These are phyloP conservation scores for Podaxis mareebaensis DNA, from an alignment of 768 basidiomycete genomes.

Conservation along the genomic window DNA sequence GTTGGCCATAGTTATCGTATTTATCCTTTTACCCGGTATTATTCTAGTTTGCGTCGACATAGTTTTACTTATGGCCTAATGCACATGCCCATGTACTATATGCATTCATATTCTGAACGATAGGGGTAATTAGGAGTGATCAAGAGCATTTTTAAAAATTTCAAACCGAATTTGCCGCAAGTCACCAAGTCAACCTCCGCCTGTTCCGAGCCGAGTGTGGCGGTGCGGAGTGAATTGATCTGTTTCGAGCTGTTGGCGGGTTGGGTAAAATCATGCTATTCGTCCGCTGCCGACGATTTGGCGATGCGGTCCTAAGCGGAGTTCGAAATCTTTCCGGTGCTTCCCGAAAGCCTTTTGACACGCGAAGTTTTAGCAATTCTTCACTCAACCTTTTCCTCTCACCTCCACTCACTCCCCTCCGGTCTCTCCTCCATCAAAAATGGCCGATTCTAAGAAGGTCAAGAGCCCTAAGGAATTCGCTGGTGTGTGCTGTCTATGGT, in stretches of 20 bases:
- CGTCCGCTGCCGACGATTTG: background rate
- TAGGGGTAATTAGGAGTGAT: background rate
- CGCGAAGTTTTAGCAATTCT: slow-evolving; percentile 43
- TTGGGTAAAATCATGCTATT: background rate
- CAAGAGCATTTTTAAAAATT: background rate
- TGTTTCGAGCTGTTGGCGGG: background rate
- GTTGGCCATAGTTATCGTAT: slow-evolving; percentile 19
- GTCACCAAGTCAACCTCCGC: background rate
- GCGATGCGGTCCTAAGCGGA: slow-evolving; percentile 36
- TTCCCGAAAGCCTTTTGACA: slow-evolving; percentile 48
- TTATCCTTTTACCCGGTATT: slow-evolving; percentile 4
- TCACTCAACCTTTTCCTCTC: slow-evolving; percentile 31
- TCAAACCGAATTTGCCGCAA: background rate
- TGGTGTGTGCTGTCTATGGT: slow-evolving; percentile 44
- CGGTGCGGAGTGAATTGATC: slow-evolving; percentile 5
- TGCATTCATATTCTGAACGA: slow-evolving; percentile 12
- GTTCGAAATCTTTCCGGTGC: slow-evolving; percentile 45
- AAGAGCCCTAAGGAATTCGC: slow-evolving; percentile 94
- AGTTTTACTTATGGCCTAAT: slow-evolving; percentile 19
- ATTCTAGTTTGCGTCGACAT: slow-evolving; percentile 13
- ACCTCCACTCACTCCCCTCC: slow-evolving; percentile 46
- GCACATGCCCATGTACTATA: slow-evolving; percentile 16
- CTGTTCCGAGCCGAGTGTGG: background rate
- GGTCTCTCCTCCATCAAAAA: slow-evolving; percentile 52
- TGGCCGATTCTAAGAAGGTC: slow-evolving; percentile 81